Base-by-base conservation (phyloP, 139 green algal genomes). In the Coccomyxa sp. region DNA sequence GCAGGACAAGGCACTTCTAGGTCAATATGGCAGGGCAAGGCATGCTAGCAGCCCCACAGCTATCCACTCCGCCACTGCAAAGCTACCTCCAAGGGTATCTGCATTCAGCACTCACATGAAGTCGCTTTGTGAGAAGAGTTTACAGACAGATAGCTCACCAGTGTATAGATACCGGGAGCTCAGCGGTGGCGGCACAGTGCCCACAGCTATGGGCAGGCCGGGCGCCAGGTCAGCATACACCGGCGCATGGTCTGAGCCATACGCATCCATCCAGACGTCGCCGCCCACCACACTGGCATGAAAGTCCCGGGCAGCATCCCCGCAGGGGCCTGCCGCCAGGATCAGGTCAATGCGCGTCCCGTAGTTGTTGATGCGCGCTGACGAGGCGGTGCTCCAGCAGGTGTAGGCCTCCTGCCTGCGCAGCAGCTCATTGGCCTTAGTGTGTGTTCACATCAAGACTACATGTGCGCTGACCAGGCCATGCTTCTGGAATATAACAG, bases 301-400 rank as follows among this genome's bases (percentile, higher is more conserved):
- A 7, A 39, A 68, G 14, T 77, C 29, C 14, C 55, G 16, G 33
- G 22, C 8, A 27, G 36, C 55, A 3, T 22, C 22, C 38, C 37
- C 35, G 37, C 10, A 7, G 34, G 75, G 54, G 22, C 70, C 64
- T 40, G 74, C 91, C 7, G 69, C 82, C 22, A 95, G 79, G n/a
- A 94, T 91, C 75, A 90, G 82, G 82, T 97, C 93, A 22, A 97
- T 96, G 24, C 93, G 85, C 12, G 83, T 81, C 50, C 93, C 93
- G 55, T 91, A 96, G 80, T 97, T 95, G 81, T 93, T 95, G 40
- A 86, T 70, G 0, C 92, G 82, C 1, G 92, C 92, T 0, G 91
- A 87, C 5, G 82, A 87, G 24, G 85, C 82, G 6, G 85, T 88
- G 79, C 77, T 91, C 92, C 92, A 97, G 82, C 93, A 97, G 2